phyloP scores from a whole-genome alignment of 2,329 filamentous ascomycete species.

The Macrophomina pseudophaseolina region DNA sequence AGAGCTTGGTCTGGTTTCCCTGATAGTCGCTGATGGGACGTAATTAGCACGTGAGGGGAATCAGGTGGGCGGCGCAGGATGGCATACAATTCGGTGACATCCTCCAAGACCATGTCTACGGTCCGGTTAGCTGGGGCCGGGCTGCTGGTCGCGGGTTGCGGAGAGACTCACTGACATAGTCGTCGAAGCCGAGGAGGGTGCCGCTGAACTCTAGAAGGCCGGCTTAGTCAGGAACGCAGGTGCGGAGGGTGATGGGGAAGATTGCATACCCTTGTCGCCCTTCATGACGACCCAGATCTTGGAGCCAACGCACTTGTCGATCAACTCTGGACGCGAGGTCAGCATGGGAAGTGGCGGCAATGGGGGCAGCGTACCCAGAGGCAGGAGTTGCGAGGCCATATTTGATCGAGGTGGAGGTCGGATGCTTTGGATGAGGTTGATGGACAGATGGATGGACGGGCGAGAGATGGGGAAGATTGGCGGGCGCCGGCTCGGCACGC shows the following conservation, averaged over 20 bases:
- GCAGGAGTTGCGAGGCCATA: conserved; percentile 43
- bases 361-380: conserved; percentile 35
- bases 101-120: conserved; percentile 95
- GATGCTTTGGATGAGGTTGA: neutral
- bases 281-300: conserved; percentile 99
- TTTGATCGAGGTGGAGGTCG: neutral
- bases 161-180: conserved; percentile 93
- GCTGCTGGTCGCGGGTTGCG: neutral
- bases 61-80: neutral
- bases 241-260: conserved; percentile 17
- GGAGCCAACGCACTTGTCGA: conserved; percentile 98
- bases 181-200: conserved; percentile 92
- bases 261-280: conserved; percentile 82
- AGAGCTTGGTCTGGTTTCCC: conserved; percentile 83
- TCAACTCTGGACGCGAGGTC: conserved; percentile 70
- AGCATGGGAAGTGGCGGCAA: neutral
- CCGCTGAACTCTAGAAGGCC: conserved; percentile 81
- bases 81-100: conserved; percentile 92
- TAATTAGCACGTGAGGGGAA: neutral
- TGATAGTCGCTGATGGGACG: conserved; percentile 75
- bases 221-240: conserved; percentile 13
- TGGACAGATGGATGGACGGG: neutral
- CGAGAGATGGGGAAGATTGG: neutral
- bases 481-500: conserved; percentile 12
- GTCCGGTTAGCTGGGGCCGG: conserved; percentile 10